Evolutionary conservation across 805 yeast genomes (phyloP).

Genomic region (Ogataea polymorpha): DNA sequence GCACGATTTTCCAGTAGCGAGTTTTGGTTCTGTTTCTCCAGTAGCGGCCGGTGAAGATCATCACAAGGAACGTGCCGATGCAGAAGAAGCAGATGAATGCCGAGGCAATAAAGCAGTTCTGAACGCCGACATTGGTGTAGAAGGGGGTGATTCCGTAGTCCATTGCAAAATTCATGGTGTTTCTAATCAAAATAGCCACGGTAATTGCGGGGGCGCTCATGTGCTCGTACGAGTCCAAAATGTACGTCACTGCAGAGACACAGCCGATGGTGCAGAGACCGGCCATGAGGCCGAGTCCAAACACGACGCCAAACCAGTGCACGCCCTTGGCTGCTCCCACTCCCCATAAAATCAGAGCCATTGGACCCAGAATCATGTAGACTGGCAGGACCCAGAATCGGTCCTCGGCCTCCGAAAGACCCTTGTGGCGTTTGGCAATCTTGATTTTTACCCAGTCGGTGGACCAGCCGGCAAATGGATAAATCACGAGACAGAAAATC

Average conservation of each 20-base stretch:
- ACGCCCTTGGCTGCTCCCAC: slow-evolving; percentile 54
- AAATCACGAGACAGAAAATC: slow-evolving; percentile 42
- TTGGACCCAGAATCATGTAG: slow-evolving; percentile 49
- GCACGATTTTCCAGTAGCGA: slow-evolving; percentile 35
- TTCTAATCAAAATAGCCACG: slow-evolving; percentile 54
- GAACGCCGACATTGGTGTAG: slow-evolving; percentile 49
- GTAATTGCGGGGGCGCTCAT: slow-evolving; percentile 53
- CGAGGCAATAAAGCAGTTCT: slow-evolving; percentile 54
- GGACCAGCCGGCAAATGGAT: slow-evolving; percentile 45
- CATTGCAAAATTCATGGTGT: slow-evolving; percentile 56
- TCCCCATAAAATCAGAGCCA: slow-evolving; percentile 59
- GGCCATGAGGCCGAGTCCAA: slow-evolving; percentile 56
- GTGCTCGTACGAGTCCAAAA: slow-evolving; percentile 54
- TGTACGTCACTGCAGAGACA: slow-evolving; percentile 49
- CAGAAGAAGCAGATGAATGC: slow-evolving; percentile 50
- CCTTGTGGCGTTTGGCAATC: slow-evolving; percentile 48
- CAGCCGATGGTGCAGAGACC: slow-evolving; percentile 54
- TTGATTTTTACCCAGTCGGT: slow-evolving; percentile 49
- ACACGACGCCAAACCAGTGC: slow-evolving; percentile 54
- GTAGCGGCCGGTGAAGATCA: slow-evolving; percentile 35
- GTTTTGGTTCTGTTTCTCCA: slow-evolving; percentile 36
- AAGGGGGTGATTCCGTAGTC: slow-evolving; percentile 61
- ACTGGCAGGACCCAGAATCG: slow-evolving; percentile 49
- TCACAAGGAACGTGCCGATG: slow-evolving; percentile 43
- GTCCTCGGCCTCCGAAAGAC: slow-evolving; percentile 55